Conservation (phyloP, 495 filamentous ascomycete genomes). For the Xylaria longipes region DNA sequence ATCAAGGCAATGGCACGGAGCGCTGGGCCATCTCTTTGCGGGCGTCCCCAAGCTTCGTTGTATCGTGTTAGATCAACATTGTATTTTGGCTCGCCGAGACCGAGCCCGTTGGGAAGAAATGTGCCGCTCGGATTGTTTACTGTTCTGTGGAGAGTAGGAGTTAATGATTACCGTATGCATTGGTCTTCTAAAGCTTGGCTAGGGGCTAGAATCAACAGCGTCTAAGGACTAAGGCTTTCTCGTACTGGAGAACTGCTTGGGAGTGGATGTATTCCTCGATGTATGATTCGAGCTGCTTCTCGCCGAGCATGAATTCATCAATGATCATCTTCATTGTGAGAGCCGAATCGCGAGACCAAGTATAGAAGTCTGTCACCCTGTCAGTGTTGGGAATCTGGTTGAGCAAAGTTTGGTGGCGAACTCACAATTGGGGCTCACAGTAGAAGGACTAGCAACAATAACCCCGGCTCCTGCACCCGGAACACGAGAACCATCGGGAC, state of each 20-base stretch:
- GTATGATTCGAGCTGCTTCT: constrained; percentile 33
- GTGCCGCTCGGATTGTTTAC: constrained; percentile 52
- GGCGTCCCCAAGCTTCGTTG: constrained; percentile 65
- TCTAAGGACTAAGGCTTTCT: constrained; percentile 56
- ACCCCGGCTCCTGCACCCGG: constrained; percentile 56
- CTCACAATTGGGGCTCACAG: constrained; percentile 61
- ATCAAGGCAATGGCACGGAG: constrained; percentile 57
- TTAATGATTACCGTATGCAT: not conserved
- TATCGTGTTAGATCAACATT: constrained; percentile 60
- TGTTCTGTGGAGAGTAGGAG: constrained; percentile 9
- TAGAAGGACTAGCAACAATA: constrained; percentile 64
- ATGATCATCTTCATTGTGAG: constrained; percentile 63
- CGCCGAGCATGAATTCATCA: constrained; percentile 52
- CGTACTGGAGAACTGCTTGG: constrained; percentile 57
- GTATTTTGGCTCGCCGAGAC: constrained; percentile 69
- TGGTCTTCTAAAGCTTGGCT: not conserved
- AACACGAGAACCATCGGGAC: constrained; percentile 53
- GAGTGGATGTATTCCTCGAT: constrained; percentile 63
- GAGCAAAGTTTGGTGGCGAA: constrained; percentile 14
- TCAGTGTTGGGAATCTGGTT: not conserved
- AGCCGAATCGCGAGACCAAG: constrained; percentile 67
- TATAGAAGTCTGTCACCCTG: constrained; percentile 57
- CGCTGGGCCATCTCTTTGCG: constrained; percentile 67
- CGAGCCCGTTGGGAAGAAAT: constrained; percentile 46
- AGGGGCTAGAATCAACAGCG: not conserved